Evolutionary conservation across 306 rosid genomes (phyloP).

Genomic region (Gynostemma pentaphyllum): DNA sequence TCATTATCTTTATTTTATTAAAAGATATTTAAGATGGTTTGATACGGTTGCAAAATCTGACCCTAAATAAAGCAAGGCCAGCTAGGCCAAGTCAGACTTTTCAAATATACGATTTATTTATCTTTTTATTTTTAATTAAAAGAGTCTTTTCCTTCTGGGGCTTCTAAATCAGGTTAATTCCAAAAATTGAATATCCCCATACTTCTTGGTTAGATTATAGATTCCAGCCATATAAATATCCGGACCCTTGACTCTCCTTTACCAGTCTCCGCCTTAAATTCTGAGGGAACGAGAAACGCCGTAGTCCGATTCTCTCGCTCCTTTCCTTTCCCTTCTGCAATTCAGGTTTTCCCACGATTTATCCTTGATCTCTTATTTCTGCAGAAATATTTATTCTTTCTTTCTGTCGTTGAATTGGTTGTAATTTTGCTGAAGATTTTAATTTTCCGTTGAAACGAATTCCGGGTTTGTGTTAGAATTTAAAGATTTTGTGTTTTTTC

Average conservation of each 20-base stretch:
- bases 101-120: no score
- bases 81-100: slow-evolving; percentile 6
- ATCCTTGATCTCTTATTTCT: background rate
- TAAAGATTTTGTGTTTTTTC: no score
- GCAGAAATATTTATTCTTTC: background rate
- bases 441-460: no score
- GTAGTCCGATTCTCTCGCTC: background rate
- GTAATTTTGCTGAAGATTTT: background rate
- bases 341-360: background rate
- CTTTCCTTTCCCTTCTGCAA: background rate
- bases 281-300: background rate
- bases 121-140: no score
- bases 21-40: background rate
- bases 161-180: background rate
- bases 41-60: background rate
- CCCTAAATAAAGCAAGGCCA: background rate
- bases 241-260: background rate
- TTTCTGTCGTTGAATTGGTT: no score
- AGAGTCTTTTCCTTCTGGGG: background rate
- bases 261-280: background rate
- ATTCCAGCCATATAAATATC: background rate
- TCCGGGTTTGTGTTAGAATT: no score
- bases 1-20: background rate
- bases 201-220: background rate
- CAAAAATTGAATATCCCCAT: background rate